Evolutionary conservation across 208 protist genomes (phyloP), one percentile per base, ranked within the genome.

Genomic region (Acanthamoeba culbertsoni): DNA sequence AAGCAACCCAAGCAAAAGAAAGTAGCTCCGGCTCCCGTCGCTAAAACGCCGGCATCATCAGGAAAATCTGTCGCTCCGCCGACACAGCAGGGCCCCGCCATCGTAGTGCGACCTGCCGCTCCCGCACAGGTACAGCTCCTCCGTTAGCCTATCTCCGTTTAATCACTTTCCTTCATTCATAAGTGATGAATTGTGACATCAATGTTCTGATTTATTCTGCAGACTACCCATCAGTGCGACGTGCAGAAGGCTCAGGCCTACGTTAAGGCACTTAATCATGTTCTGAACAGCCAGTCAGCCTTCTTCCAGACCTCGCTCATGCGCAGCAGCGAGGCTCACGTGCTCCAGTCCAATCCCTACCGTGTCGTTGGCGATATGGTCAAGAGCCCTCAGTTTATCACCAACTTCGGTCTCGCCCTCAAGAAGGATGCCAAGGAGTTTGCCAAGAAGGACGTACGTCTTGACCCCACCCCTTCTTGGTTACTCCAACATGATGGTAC

Each of bases 371-470:
- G 63, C 23, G 63, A 75, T 35, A 6, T 75, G 14, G 31, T 75
- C 28, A 75, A 75, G 63, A 42, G 63, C 63, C 31, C 63, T 4
- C 63, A 75, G 63, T 75, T 75, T 42, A 23, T 75, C 23, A 75
- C 63, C 35, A 75, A 75, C 63, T 35, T 75, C 37, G 63, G 63
- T 35, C 63, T 75, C 63, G 63, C 63, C 63, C 63, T 75, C 63
- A 75, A 75, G 63, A 4, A 23, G 28, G 63, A 75, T 26, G 63
- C 10, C 63, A 42, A 37, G 14, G 28, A 75, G 63, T 23, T 75
- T 35, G 23, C 31, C 63, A 75, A 75, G 63, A 75, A 75, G 63
- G 63, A 75, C 63, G 63, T 75, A 75, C 63, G 63, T 75, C 18
- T 37, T 23, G 7, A n/a, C 16, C 23, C 43, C 63, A 42, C 10